Conservation (phyloP, 345 rosid species). For the Balakata baccata region DNA sequence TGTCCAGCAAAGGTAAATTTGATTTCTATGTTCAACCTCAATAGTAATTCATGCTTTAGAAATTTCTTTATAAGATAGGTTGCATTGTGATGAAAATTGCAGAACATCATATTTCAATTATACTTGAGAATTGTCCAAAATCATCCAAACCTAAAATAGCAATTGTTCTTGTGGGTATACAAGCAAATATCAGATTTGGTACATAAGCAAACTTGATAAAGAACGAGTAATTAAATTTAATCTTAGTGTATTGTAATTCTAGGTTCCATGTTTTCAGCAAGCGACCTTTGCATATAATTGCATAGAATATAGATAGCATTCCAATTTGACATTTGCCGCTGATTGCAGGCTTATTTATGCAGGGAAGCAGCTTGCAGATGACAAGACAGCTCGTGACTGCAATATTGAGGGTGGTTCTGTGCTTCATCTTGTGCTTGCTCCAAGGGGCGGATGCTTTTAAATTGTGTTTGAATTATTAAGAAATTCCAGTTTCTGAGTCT, state of each 20-base stretch:
- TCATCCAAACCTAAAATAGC: not conserved
- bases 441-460: constrained; percentile 63
- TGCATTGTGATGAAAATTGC: not conserved
- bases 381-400: constrained; percentile 87
- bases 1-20: constrained; percentile 75
- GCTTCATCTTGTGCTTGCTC: constrained; percentile 95
- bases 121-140: not conserved
- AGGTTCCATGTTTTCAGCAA: not conserved
- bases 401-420: constrained; percentile 97
- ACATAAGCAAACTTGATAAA: not conserved
- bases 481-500: not conserved
- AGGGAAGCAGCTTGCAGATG: constrained; percentile 95
- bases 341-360: constrained; percentile 67
- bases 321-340: not conserved
- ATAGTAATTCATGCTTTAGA: not conserved
- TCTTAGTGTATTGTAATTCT: not conserved
- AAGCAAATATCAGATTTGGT: not conserved
- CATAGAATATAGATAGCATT: not conserved
- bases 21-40: not conserved
- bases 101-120: no score
- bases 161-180: not conserved
- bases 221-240: not conserved
- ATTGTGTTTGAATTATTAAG: not conserved
- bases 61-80: not conserved
- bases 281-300: not conserved